Evolutionary conservation across 2,329 filamentous ascomycete species (phyloP).

Genomic region (Cladosporium colombiae): DNA sequence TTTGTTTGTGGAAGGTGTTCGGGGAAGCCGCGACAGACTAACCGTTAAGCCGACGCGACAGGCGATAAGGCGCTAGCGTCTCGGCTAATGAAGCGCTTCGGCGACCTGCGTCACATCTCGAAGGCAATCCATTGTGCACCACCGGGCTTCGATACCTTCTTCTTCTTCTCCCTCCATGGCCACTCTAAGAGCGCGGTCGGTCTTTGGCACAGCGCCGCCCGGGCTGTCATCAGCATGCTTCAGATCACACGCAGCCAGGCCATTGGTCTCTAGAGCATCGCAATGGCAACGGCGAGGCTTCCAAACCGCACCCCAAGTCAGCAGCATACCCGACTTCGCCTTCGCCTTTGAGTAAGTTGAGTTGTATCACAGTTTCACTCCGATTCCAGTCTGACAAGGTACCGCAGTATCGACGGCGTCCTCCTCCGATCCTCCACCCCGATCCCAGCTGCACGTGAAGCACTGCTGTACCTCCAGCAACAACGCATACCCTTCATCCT

Average conservation of each 20-base stretch:
- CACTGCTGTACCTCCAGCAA: constrained; percentile 70
- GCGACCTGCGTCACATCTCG: neutral
- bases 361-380: neutral
- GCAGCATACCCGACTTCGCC: constrained; percentile 48
- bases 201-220: neutral
- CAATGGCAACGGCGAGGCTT: constrained; percentile 24
- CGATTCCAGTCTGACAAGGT: constrained; percentile 33
- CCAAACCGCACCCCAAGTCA: constrained; percentile 23
- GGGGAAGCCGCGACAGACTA: neutral
- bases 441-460: constrained; percentile 74
- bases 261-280: neutral
- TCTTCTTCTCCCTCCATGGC: neutral
- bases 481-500: constrained; percentile 88
- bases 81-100: neutral
- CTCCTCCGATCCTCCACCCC: constrained; percentile 78
- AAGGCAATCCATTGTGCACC: neutral
- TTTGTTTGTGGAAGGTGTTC: neutral
- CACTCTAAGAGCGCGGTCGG: neutral
- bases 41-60: neutral
- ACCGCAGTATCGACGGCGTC: constrained; percentile 82
- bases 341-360: constrained; percentile 58
- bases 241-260: neutral
- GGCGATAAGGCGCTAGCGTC: neutral
- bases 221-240: constrained; percentile 1
- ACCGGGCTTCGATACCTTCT: neutral